Percentiles rank a stretch among this genome's conserved stretches.
Evolutionary conservation across 257 asterid genomes (phyloP).

Genomic region (Gardenia jasminoides): DNA sequence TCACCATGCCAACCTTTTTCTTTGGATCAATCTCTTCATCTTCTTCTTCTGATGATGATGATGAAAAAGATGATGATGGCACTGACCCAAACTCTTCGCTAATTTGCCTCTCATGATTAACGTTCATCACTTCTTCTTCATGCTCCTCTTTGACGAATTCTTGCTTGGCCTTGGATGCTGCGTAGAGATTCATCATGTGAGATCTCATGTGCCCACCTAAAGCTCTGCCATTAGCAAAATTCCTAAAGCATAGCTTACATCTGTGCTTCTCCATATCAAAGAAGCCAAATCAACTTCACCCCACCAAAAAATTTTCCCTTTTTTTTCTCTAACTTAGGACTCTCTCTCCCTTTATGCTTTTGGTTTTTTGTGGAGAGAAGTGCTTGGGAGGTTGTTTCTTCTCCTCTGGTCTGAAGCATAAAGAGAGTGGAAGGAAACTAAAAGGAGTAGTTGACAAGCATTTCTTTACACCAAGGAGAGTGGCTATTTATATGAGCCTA

Average conservation of each 20-base stretch:
- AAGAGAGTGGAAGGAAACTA: slow-evolving; percentile 56
- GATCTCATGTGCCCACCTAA: slow-evolving; percentile 97
- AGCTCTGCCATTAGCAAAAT: slow-evolving; percentile 74
- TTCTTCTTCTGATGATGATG: slow-evolving; percentile 20
- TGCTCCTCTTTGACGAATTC: slow-evolving; percentile 1
- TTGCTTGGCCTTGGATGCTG: slow-evolving; percentile 11
- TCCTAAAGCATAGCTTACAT: slow-evolving; percentile 70
- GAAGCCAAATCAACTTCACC: slow-evolving; percentile 1
- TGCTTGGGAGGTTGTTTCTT: slow-evolving; percentile 20
- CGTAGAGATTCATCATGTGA: slow-evolving; percentile 52
- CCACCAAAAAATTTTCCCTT: not conserved
- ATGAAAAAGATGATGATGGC: slow-evolving; percentile 20
- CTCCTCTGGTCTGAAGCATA: slow-evolving; percentile 33
- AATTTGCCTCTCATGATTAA: slow-evolving; percentile 5
- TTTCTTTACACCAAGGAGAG: slow-evolving; percentile 51
- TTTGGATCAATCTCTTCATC: slow-evolving; percentile 25
- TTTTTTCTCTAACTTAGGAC: not conserved
- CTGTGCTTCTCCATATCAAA: slow-evolving; percentile 66
- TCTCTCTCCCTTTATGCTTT: slow-evolving; percentile 18
- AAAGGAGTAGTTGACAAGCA: slow-evolving; percentile 89
- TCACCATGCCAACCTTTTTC: slow-evolving; percentile 21
- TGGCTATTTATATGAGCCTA: slow-evolving; percentile 26
- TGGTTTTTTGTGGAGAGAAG: slow-evolving; percentile 9
- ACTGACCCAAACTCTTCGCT: slow-evolving; percentile 31
- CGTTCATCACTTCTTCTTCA: slow-evolving; percentile 5